These are phyloP conservation scores for Cyphellophora attinorum DNA, from an alignment of 2,329 filamentous ascomycete genomes.

Conservation along the genomic window DNA sequence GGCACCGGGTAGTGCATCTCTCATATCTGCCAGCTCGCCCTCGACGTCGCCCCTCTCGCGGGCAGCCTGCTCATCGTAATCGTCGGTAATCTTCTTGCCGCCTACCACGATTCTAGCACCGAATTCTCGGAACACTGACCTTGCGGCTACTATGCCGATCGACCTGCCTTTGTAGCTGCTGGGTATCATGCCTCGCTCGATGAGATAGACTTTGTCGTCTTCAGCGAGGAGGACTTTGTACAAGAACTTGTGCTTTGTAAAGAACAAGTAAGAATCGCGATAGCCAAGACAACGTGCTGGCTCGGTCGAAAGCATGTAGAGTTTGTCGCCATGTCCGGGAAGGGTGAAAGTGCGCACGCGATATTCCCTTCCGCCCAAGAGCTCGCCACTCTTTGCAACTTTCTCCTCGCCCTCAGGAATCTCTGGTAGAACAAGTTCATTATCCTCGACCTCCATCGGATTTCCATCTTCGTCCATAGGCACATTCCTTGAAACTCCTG, in stretches of 20 bases:
- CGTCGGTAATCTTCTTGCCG: conserved; percentile 74
- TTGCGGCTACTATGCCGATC: conserved; percentile 91
- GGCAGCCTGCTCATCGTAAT: conserved; percentile 73
- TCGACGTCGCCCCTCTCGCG: conserved; percentile 70
- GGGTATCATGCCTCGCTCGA: conserved; percentile 88
- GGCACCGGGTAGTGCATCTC: conserved; percentile 64
- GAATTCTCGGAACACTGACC: conserved; percentile 95
- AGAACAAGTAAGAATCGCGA: conserved; percentile 96
- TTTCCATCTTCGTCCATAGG: conserved; percentile 91
- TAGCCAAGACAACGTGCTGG: conserved; percentile 95
- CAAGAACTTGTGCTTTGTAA: conserved; percentile 91
- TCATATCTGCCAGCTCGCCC: conserved; percentile 83
- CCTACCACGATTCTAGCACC: conserved; percentile 90
- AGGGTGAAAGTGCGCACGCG: conserved; percentile 93
- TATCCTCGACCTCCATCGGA: conserved; percentile 78
- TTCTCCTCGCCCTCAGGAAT: conserved; percentile 85
- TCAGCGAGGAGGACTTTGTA: conserved; percentile 98
- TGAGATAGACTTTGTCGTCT: conserved; percentile 93
- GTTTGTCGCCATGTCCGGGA: conserved; percentile 66
- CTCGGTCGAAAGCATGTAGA: conserved; percentile 98
- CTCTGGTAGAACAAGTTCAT: conserved; percentile 81
- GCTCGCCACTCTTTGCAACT: conserved; percentile 78
- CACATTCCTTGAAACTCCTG: conserved; percentile 64
- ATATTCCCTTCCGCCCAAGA: conserved; percentile 80
- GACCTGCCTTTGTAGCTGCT: conserved; percentile 97